Percentiles rank a stretch among this genome's conserved stretches.
phyloP scores from a whole-genome alignment of 306 rosid genomes.

The Pyrus communis region DNA sequence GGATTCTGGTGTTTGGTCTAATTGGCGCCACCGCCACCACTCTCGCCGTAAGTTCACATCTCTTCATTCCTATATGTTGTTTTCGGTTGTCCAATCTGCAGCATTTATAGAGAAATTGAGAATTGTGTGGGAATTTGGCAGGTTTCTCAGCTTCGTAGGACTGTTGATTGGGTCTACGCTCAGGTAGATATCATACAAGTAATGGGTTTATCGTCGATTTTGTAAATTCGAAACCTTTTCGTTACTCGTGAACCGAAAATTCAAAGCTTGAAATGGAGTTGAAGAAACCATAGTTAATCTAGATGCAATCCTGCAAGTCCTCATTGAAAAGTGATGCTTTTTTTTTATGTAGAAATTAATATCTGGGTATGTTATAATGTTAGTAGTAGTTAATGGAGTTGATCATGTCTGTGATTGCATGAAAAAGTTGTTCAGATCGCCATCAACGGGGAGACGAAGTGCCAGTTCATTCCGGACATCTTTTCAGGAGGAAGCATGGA shows the following conservation, averaged over 20 bases:
- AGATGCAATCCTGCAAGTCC: neutral
- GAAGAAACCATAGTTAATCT: neutral
- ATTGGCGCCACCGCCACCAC: constrained; percentile 91
- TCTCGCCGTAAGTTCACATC: constrained; percentile 49
- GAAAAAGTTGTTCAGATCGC: constrained; percentile 55
- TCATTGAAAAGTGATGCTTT: neutral
- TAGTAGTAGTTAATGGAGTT: constrained; percentile 14
- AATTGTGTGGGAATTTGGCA: constrained; percentile 33
- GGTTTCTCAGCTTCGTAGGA: constrained; percentile 78
- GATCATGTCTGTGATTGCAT: constrained; percentile 25
- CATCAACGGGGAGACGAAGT: constrained; percentile 46
- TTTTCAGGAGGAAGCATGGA: constrained; percentile 93
- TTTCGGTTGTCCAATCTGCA: neutral
- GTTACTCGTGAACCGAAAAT: neutral
- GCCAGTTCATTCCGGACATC: constrained; percentile 54
- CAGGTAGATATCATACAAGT: constrained; percentile 44
- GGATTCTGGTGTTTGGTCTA: constrained; percentile 63
- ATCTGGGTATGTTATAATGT: neutral
- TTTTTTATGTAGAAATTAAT: neutral
- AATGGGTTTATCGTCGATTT: neutral
- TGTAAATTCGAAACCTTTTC: neutral
- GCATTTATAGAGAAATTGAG: neutral
- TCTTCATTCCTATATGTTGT: neutral
- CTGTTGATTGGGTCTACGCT: constrained; percentile 65
- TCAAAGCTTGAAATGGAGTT: neutral